Percentiles rank a stretch among this genome's conserved stretches.
phyloP scores from a whole-genome alignment of 108 stramenopile genomes.

The Poteriospumella lacustris region DNA sequence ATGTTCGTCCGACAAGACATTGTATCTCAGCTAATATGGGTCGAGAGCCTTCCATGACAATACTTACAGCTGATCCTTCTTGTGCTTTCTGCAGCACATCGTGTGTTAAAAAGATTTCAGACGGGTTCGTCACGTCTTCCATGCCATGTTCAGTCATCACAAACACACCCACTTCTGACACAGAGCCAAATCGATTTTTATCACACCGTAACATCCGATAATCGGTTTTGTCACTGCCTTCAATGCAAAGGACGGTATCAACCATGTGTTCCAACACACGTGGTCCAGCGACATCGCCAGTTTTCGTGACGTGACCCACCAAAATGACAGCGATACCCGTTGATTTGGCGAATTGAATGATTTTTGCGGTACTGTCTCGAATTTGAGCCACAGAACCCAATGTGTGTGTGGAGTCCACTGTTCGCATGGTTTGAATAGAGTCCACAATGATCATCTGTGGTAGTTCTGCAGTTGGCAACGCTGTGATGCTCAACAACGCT shows the following conservation, averaged over 20 bases:
- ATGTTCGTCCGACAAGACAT: constrained; percentile 52
- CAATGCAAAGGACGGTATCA: constrained; percentile 80
- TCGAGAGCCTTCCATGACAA: constrained; percentile 78
- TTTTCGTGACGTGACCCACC: constrained; percentile 89
- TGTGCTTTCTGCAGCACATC: constrained; percentile 55
- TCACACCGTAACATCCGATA: constrained; percentile 24
- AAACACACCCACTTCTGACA: constrained; percentile 79
- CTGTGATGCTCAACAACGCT: constrained; percentile 30
- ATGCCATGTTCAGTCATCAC: constrained; percentile 64
- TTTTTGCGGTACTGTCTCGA: constrained; percentile 67
- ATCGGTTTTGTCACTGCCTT: constrained; percentile 57
- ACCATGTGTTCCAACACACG: constrained; percentile 94
- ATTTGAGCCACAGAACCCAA: constrained; percentile 71
- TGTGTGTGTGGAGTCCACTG: constrained; percentile 57
- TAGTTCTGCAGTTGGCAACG: background rate
- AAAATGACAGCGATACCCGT: constrained; percentile 75
- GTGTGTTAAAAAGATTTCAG: constrained; percentile 61
- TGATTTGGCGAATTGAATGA: constrained; percentile 79
- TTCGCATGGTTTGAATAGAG: constrained; percentile 86
- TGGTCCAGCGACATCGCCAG: constrained; percentile 84
- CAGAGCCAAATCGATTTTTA: constrained; percentile 62
- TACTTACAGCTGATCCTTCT: constrained; percentile 73
- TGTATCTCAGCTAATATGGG: constrained; percentile 73
- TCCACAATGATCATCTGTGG: constrained; percentile 76
- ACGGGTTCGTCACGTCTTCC: constrained; percentile 70